These are phyloP conservation scores for Bathelium albidoporum DNA, from an alignment of 495 filamentous ascomycete genomes.

Conservation along the genomic window DNA sequence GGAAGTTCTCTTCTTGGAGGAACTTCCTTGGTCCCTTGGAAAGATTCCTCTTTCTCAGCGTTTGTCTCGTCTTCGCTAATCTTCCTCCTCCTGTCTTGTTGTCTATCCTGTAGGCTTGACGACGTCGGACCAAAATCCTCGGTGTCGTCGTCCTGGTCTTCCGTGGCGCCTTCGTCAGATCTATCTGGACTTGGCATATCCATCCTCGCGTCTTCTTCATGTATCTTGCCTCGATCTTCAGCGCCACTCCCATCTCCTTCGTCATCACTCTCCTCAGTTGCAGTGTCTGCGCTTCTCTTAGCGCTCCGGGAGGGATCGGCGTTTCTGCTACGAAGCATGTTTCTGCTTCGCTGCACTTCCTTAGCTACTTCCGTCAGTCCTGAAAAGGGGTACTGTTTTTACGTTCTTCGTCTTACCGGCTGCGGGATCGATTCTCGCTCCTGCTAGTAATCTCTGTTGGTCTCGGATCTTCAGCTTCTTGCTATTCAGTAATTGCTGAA, in stretches of 20 bases:
- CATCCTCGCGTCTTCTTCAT: slow-evolving; percentile 9
- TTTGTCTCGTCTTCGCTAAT: not conserved
- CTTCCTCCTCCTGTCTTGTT: not conserved
- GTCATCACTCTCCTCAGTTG: slow-evolving; percentile 12
- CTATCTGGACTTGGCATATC: slow-evolving; percentile 13
- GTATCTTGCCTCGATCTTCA: slow-evolving; percentile 11
- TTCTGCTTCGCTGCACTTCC: slow-evolving; percentile 3
- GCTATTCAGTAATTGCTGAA: slow-evolving; percentile 62
- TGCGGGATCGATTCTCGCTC: slow-evolving; percentile 45
- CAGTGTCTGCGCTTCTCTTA: slow-evolving; percentile 24
- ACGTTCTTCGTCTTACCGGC: slow-evolving; percentile 15
- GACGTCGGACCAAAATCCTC: not conserved
- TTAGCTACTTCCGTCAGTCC: slow-evolving; percentile 12
- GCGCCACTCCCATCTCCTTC: slow-evolving; percentile 15
- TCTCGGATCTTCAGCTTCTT: slow-evolving; percentile 90
- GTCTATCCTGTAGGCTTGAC: not conserved
- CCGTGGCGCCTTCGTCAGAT: slow-evolving; percentile 19
- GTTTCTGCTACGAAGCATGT: slow-evolving; percentile 7
- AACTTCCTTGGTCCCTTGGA: slow-evolving; percentile 1
- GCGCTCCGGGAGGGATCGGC: slow-evolving; percentile 20
- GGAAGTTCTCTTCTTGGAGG: slow-evolving; percentile 18
- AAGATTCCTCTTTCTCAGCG: not conserved
- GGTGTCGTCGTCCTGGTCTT: slow-evolving; percentile 20
- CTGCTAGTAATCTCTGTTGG: slow-evolving; percentile 58
- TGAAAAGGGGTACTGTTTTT: slow-evolving; percentile 3